Conservation (phyloP, 768 basidiomycete species). For the Lentinula edodes region DNA sequence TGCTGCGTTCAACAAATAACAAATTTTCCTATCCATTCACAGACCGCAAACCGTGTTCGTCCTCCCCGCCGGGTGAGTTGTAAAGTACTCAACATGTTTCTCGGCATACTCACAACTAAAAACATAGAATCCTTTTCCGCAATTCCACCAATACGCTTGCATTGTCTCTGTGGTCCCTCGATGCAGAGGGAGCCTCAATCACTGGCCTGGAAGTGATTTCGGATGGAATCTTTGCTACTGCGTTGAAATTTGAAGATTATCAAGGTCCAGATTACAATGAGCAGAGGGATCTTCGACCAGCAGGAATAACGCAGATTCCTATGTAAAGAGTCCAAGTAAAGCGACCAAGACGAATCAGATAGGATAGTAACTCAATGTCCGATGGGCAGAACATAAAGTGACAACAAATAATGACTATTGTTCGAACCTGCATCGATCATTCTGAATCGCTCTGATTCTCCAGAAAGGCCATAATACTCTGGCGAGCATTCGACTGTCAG, state of each 20-base stretch:
- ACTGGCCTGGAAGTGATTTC: conserved; percentile 35
- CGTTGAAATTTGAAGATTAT: conserved; percentile 35
- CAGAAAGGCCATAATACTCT: conserved; percentile 69
- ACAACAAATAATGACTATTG: background rate
- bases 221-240: conserved; percentile 38
- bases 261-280: conserved; percentile 32
- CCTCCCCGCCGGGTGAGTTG: conserved; percentile 38
- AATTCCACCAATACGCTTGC: conserved; percentile 40
- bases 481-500: conserved; percentile 37
- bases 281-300: conserved; percentile 28
- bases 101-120: background rate
- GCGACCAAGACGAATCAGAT: background rate
- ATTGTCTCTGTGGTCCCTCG: conserved; percentile 45
- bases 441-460: conserved; percentile 67
- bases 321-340: background rate
- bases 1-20: too few species aligned
- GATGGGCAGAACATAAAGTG: background rate
- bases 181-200: conserved; percentile 34
- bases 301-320: background rate
- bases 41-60: conserved; percentile 46
- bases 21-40: background rate
- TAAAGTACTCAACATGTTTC: too few species aligned
- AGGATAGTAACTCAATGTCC: background rate
- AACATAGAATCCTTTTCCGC: conserved; percentile 33
- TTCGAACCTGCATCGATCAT: conserved; percentile 14